Evolutionary conservation across 169 alveolate genomes (phyloP), one percentile per base, ranked within the genome.

Genomic region (Cryptosporidium canis): DNA sequence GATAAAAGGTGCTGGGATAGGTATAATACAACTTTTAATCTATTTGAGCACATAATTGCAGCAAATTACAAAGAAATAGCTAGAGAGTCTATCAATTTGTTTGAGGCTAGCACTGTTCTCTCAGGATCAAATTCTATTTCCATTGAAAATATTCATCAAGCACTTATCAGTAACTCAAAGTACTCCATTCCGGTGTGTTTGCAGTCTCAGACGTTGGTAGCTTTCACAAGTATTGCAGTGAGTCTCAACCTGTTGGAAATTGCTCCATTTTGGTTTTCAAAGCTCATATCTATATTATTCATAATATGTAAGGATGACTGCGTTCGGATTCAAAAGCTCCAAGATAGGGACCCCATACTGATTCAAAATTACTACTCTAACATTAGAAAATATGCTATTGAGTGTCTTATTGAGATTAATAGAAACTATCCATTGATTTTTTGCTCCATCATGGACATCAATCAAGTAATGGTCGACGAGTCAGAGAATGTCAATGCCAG

Each of bases 181-280:
- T 58, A 58, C 12, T 39, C 41, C 1, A 58, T 55, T 43, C 41
- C 87, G n/a, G 24, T 77, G 41, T 4, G 39, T 5, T 7, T 77
- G 1, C 87, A 77, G 27, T 77, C 87, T 58, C 87, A 77, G 44
- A 44, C 63, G 31, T 39, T 77, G 27, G 43, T 77, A 33, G 39
- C 87, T 24, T 77, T 77, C n/a, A 77, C 87, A 58, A 58, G 65
- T 41, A 53, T 77, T 41, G 24, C 72, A 21, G 16, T 77, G 27
- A 56, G 63, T 12, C 3, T 55, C 27, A 61, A 77, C 43, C 43
- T 77, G 37, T 29, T 41, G 33, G 70, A 55, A 58, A 21, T 58
- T 43, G 63, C 43, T 18, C 87, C 87, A 24, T 77, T 41, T 58
- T 77, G 87, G 87, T 77, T 77, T 24, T 77, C 87, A n/a, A 77